Evolutionary conservation across 805 yeast species (phyloP).

Genomic region (Wickerhamiella spandovensis): DNA sequence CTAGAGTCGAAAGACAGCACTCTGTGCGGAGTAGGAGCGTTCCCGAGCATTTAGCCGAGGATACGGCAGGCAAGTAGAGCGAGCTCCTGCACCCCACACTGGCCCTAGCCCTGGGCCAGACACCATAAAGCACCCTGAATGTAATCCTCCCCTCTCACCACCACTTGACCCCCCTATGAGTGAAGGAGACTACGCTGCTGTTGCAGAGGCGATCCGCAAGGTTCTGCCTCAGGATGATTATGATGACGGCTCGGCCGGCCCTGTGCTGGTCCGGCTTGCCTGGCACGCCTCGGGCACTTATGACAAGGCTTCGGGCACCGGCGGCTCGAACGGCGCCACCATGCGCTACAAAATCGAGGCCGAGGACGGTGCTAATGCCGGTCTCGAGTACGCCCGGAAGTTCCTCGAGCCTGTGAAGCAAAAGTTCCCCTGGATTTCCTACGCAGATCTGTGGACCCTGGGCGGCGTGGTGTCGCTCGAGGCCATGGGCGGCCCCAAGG

Average conservation of each 20-base stretch:
- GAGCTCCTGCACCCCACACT: neutral
- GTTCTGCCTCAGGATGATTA: conserved; percentile 34
- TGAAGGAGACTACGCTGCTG: conserved; percentile 26
- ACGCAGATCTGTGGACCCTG: conserved; percentile 60
- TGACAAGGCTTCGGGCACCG: conserved; percentile 39
- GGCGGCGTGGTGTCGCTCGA: conserved; percentile 57
- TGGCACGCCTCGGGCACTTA: conserved; percentile 83
- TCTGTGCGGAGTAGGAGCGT: too few relatives aligned
- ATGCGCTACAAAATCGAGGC: conserved; percentile 37
- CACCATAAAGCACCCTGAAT: neutral
- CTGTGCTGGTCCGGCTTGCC: conserved; percentile 63
- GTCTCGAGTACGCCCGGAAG: conserved; percentile 38
- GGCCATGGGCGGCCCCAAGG: conserved; percentile 51
- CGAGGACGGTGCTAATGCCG: conserved; percentile 34
- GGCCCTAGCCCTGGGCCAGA: neutral
- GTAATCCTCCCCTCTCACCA: neutral
- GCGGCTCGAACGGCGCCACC: conserved; percentile 44
- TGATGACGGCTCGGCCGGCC: conserved; percentile 62
- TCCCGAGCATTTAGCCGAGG: neutral
- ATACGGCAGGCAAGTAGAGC: neutral
- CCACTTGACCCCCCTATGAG: conserved; percentile 6
- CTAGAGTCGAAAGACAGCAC: too few relatives aligned
- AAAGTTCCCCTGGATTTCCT: conserved; percentile 46
- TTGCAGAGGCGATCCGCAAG: conserved; percentile 25
- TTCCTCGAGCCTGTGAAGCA: conserved; percentile 42